Base-by-base conservation (phyloP, 2,329 filamentous ascomycete species). In the Alternaria ethzedia region DNA sequence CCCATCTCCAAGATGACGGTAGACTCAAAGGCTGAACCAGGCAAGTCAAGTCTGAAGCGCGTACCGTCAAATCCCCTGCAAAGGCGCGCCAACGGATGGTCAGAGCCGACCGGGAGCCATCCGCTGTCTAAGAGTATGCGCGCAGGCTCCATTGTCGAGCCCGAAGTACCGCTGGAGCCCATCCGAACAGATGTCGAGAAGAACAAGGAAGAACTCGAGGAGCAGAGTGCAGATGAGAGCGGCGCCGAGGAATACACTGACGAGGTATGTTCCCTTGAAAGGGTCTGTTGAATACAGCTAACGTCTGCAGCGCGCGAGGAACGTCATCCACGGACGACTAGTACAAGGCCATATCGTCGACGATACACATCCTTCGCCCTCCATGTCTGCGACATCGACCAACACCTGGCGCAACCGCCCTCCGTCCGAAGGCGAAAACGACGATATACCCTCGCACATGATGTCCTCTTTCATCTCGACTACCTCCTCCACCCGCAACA, bases 311-410 rank as follows among this genome's bases (percentile, higher is more conserved):
- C 90, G 92, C 61, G 93, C 93, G 17, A 88, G 90, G 44, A 94
- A 98, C 77, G 94, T 99, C 51, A 96, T 94, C 45, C 95, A 94
- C 62, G 95, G 93, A 10, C 90, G 96, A 57, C 85, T 99, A 46
- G 89, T 98, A 9, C 94, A 97, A 72, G 96, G 96, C 13, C 96
- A 98, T 77, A 91, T 99, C 70, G 96, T 99, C 11, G 93, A 97
- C 67, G 96, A 97, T 77, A 91, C 97, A 77, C 95, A 94, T 75
- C 91, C 91, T 3, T 97, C 94, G 1, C 91, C 93, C 15, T 85
- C 87, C 50, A 85, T 88, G 65, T 95, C 85, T 6, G 83, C 83
- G 26, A 83, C 89, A n/a, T 89, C 89, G 9, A 88, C 87, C 61
- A 90, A 57, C 77, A 86, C 58, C 77, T 85, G 61, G 82, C 81